Conservation (phyloP, 1,139 yeast genomes). For the Blastobotrys indianensis region DNA sequence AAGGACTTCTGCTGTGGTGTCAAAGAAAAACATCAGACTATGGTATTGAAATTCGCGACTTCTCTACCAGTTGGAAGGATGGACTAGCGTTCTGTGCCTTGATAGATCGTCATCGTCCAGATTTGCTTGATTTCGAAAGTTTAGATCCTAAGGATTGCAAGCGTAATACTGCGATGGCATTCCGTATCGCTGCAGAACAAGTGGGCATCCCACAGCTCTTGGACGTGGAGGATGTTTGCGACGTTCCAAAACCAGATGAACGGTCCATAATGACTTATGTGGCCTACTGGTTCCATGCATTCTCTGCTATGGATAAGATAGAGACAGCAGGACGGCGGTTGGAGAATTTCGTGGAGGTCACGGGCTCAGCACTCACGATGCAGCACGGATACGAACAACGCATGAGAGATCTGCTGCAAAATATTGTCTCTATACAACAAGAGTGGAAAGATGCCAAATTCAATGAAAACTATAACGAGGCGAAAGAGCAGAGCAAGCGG, state of each 20-base stretch:
- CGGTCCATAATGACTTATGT: slow-evolving; percentile 58
- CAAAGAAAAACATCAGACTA: slow-evolving; percentile 40
- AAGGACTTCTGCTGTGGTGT: slow-evolving; percentile 41
- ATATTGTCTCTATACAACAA: slow-evolving; percentile 23
- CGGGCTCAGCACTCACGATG: slow-evolving; percentile 34
- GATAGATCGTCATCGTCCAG: slow-evolving; percentile 41
- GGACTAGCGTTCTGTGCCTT: slow-evolving; percentile 47
- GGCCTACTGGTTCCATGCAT: slow-evolving; percentile 59
- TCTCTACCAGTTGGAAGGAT: slow-evolving; percentile 42
- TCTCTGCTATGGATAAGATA: slow-evolving; percentile 37
- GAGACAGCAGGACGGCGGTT: slow-evolving; percentile 40
- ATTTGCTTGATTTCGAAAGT: slow-evolving; percentile 37
- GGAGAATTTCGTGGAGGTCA: slow-evolving; percentile 36
- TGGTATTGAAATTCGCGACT: slow-evolving; percentile 38
- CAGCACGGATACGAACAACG: slow-evolving; percentile 35
- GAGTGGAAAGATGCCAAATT: slow-evolving; percentile 28
- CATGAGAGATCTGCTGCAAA: slow-evolving; percentile 28
- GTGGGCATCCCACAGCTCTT: slow-evolving; percentile 52
- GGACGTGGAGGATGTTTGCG: slow-evolving; percentile 55
- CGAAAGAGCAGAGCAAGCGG: slow-evolving; percentile 28
- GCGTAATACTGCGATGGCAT: slow-evolving; percentile 35
- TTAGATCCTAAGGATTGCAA: slow-evolving; percentile 31
- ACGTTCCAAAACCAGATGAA: slow-evolving; percentile 52
- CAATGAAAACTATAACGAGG: slow-evolving; percentile 32
- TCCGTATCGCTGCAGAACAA: slow-evolving; percentile 38